These are phyloP conservation scores for Alliaria petiolata DNA, from an alignment of 345 rosid species.

Conservation along the genomic window DNA sequence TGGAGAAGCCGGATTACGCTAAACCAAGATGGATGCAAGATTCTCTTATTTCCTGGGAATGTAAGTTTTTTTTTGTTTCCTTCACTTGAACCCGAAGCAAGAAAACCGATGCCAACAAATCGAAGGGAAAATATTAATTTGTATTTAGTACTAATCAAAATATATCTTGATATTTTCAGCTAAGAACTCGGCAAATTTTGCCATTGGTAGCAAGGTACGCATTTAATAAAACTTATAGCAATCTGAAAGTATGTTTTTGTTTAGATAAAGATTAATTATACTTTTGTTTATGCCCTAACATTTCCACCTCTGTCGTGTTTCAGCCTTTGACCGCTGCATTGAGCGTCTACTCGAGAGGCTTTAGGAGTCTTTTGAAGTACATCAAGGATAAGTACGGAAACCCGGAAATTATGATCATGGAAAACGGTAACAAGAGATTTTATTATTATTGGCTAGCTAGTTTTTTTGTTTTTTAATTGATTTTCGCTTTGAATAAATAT, in stretches of 20 bases:
- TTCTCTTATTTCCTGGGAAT: conserved; percentile 16
- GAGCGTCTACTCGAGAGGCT: conserved; percentile 30
- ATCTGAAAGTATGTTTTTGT: background rate
- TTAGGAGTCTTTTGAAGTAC: conserved; percentile 30
- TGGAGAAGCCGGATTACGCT: background rate
- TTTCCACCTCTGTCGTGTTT: background rate
- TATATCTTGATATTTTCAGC: background rate
- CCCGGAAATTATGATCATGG: conserved; percentile 39
- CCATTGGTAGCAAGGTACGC: conserved; percentile 13
- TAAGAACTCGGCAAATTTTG: background rate
- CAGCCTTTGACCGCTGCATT: conserved; percentile 32
- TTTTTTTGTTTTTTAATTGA: too few relatives aligned
- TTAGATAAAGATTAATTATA: background rate
- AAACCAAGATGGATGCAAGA: conserved; percentile 29
- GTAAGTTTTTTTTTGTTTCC: conserved; percentile 13
- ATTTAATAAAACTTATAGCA: background rate
- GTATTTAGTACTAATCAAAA: background rate
- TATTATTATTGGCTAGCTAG: background rate
- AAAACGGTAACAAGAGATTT: conserved; percentile 34
- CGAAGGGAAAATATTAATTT: background rate
- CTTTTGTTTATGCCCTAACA: background rate
- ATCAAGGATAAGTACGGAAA: conserved; percentile 26
- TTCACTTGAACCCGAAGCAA: background rate
- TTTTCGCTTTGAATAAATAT: too few relatives aligned
- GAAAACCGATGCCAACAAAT: background rate